Conservation (phyloP, 495 filamentous ascomycete species). For the Penicillium psychrofluorescens region DNA sequence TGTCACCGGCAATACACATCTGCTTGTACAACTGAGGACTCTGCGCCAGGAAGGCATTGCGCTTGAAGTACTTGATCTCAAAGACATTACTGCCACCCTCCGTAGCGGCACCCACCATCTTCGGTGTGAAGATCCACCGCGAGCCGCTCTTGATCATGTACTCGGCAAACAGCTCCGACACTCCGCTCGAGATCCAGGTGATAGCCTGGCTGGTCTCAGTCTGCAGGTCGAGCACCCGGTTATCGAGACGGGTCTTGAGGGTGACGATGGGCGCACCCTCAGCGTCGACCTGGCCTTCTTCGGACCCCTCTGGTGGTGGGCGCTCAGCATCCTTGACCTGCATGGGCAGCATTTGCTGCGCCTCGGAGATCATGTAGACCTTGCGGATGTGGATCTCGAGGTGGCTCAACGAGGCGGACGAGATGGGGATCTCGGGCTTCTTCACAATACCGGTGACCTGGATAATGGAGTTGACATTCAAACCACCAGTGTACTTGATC, state of each 20-base stretch:
- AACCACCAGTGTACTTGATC: slow-evolving; percentile 77
- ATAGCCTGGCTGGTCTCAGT: slow-evolving; percentile 86
- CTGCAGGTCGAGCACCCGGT: slow-evolving; percentile 84
- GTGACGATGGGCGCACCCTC: slow-evolving; percentile 56
- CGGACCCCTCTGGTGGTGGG: slow-evolving; percentile 40
- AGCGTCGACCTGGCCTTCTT: slow-evolving; percentile 40
- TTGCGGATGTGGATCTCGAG: slow-evolving; percentile 75
- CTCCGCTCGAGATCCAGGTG: slow-evolving; percentile 70
- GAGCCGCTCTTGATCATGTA: slow-evolving; percentile 73
- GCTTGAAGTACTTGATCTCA: slow-evolving; percentile 83
- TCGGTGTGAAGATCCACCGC: slow-evolving; percentile 83
- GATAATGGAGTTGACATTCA: slow-evolving; percentile 76
- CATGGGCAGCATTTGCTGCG: slow-evolving; percentile 59
- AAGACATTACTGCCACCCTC: slow-evolving; percentile 95
- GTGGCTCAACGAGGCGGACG: slow-evolving; percentile 67
- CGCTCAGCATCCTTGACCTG: slow-evolving; percentile 59
- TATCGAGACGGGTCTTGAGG: slow-evolving; percentile 73
- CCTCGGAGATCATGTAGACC: slow-evolving; percentile 67
- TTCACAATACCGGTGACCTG: slow-evolving; percentile 70
- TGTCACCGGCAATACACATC: slow-evolving; percentile 87
- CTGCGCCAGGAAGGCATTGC: slow-evolving; percentile 80
- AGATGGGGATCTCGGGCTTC: slow-evolving; percentile 66
- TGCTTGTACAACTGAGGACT: slow-evolving; percentile 97
- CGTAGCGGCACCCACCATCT: slow-evolving; percentile 81
- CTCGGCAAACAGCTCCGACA: slow-evolving; percentile 70